Base-by-base conservation (phyloP, 2,329 filamentous ascomycete species). In the Pseudomassariella vexata region DNA sequence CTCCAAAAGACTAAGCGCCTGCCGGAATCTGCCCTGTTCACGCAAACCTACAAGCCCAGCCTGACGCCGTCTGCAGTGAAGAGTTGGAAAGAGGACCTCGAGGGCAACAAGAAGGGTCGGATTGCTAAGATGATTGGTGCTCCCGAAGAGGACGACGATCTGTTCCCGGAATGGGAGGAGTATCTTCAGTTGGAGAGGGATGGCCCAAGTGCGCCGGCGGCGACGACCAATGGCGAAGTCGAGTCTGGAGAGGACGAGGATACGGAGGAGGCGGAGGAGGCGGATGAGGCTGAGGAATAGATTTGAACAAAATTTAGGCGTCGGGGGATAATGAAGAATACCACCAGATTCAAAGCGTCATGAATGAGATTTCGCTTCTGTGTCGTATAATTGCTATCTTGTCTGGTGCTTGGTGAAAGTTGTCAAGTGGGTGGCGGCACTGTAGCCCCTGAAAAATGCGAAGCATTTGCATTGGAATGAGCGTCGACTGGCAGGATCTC, bases 111-210 rank as follows among this genome's bases (percentile, higher is more conserved):
- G 57, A 95, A 94, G 68, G 75, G 72, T 9, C 86, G 92, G 45
- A 83, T 96, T 4, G 78, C 84, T 9, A 83, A 90, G 62, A 70
- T 88, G 30, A 74, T 98, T 33, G 90, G 85, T 39, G 73, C 86
- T 0, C 92, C 92, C 0, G 84, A 78, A 0, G 81, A 85, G 46
- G 85, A 88, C 38, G 83, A 83, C 24, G 89, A 94, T 3, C 72
- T 98, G 46, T 98, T 98, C 64, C 90, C 90, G 0, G 87, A 95
- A 51, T 98, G 92, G 92, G 85, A 95, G 5, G 83, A 92, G 59
- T 95, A 86, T 68, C 55, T 96, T 47, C 72, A 74, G 51, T 56
- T 95, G 40, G 92, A 96, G 65, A 75, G 72, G 37, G 80, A 88
- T 47, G 83, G 84, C 3, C n/a, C n/a, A n/a, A n/a, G n/a, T n/a